Conservation (phyloP, 306 rosid species). For the Dryas drummondii region DNA sequence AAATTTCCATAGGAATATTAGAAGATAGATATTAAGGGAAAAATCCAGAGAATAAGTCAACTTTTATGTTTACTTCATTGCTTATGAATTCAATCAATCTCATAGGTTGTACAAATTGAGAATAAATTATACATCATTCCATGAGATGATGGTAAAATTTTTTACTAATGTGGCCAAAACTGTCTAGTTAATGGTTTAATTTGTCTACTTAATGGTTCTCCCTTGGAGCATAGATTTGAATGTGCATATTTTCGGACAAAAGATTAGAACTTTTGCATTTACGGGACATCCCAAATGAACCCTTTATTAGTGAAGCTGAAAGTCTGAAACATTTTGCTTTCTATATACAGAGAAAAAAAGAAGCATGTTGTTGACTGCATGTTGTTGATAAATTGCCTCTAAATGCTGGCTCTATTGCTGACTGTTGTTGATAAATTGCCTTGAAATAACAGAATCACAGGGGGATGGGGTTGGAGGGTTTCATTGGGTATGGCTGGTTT, state of each 20-base stretch:
- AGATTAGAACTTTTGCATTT: background rate
- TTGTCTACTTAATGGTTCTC: background rate
- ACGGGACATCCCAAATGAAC: background rate
- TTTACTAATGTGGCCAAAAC: background rate
- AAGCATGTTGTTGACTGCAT: too few species aligned
- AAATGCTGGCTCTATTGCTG: background rate
- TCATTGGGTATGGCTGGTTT: constrained; percentile 81
- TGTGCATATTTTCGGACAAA: background rate
- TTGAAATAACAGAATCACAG: constrained; percentile 47
- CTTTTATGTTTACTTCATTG: background rate
- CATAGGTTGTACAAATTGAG: background rate
- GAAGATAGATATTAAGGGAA: background rate
- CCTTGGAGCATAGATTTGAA: background rate
- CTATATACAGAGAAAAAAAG: too few species aligned
- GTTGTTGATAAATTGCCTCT: too few species aligned
- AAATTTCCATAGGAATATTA: background rate
- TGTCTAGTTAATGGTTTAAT: background rate
- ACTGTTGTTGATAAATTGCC: background rate
- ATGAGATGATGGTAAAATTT: background rate
- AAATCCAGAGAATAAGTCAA: background rate
- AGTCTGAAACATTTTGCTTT: background rate
- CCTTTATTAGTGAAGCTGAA: background rate
- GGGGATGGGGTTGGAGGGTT: constrained; percentile 96
- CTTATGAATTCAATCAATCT: background rate
- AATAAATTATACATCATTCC: background rate